Percentiles rank a stretch among this genome's conserved stretches.
phyloP scores from a whole-genome alignment of 495 filamentous ascomycete species.

The Delitschia confertaspora region DNA sequence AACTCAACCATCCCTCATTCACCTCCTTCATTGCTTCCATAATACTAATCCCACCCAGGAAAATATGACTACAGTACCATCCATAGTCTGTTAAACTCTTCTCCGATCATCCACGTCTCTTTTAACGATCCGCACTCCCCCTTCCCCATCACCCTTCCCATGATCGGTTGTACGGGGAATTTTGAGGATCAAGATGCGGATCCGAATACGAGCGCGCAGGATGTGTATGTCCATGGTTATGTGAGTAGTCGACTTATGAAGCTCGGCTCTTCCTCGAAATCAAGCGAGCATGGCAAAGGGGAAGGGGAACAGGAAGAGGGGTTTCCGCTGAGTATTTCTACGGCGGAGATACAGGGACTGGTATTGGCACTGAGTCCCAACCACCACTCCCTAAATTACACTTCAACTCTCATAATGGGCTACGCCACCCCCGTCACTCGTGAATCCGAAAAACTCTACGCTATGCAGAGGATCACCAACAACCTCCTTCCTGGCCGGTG shows the following conservation, averaged over 20 bases:
- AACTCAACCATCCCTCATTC: constrained; percentile 1
- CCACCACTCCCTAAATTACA: constrained; percentile 80
- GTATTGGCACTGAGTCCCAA: constrained; percentile 58
- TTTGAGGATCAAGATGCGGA: constrained; percentile 43
- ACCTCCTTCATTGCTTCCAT: not conserved
- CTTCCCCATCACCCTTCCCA: constrained; percentile 71
- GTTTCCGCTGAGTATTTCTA: constrained; percentile 51
- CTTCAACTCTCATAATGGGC: constrained; percentile 71
- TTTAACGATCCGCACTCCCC: constrained; percentile 50
- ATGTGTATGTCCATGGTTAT: constrained; percentile 84
- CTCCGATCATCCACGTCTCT: constrained; percentile 43
- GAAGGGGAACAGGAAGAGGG: constrained; percentile 36
- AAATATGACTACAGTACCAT: constrained; percentile 70
- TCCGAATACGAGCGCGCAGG: constrained; percentile 51
- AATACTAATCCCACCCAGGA: constrained; percentile 36
- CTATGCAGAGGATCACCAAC: constrained; percentile 75
- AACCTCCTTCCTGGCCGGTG: constrained; percentile 60
- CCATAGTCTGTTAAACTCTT: constrained; percentile 66
- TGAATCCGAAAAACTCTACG: constrained; percentile 67
- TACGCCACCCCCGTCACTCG: constrained; percentile 57
- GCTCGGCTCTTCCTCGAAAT: constrained; percentile 39
- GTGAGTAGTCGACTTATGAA: constrained; percentile 71
- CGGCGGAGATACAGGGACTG: constrained; percentile 64
- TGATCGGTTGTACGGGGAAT: constrained; percentile 77
- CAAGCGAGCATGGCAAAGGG: constrained; percentile 14